Conservation (phyloP, 352 stramenopile species). For the Phytophthora lateralis region DNA sequence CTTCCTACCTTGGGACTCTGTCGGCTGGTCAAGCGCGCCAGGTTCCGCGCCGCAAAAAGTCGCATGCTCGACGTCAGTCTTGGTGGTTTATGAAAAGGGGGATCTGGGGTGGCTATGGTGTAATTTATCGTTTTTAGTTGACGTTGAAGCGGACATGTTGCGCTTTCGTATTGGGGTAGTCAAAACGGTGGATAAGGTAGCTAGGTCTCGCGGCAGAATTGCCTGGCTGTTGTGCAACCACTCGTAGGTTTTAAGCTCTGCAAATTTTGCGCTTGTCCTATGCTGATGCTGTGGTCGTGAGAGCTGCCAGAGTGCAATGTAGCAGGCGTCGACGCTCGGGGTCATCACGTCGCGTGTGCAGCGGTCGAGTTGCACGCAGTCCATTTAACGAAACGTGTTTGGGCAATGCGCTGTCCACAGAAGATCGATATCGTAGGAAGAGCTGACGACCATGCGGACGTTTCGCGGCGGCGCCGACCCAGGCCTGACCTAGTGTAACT, state of each 20-base stretch:
- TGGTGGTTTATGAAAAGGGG: neutral
- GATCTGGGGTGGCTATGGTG: too few relatives aligned
- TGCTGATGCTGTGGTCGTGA: too few relatives aligned
- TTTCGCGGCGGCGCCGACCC: constrained; percentile 1
- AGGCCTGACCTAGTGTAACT: neutral
- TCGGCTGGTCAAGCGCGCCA: constrained; percentile 34
- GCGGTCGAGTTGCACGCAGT: neutral
- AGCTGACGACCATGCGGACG: constrained; percentile 3
- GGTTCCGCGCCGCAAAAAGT: constrained; percentile 33
- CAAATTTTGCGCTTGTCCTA: too few relatives aligned
- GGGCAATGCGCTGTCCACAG: constrained; percentile 7
- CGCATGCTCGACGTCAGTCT: constrained; percentile 29
- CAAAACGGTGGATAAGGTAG: too few relatives aligned
- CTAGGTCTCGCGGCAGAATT: too few relatives aligned
- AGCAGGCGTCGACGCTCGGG: neutral
- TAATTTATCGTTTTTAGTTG: too few relatives aligned
- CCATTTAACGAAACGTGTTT: constrained; percentile 10
- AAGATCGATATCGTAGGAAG: neutral
- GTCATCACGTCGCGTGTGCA: constrained; percentile 12
- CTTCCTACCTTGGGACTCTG: constrained; percentile 38
- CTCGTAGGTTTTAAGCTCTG: too few relatives aligned
- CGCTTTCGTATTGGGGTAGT: too few relatives aligned
- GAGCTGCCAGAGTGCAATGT: too few relatives aligned
- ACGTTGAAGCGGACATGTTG: too few relatives aligned
- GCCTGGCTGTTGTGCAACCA: too few relatives aligned